These are phyloP conservation scores for Skeletonema potamos DNA, from an alignment of 108 stramenopile species.

Conservation along the genomic window DNA sequence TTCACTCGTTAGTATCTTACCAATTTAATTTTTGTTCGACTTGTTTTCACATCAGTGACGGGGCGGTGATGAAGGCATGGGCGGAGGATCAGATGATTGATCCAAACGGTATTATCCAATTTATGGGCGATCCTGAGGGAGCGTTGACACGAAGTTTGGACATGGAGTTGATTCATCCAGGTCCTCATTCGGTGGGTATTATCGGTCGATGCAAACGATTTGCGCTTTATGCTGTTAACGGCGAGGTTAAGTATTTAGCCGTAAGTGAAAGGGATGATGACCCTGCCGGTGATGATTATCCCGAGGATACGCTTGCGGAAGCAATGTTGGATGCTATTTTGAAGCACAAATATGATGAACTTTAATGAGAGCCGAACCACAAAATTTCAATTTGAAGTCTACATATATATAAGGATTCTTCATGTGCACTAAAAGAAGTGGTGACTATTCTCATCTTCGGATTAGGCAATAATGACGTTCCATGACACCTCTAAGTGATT, in stretches of 20 bases:
- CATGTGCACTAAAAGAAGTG: not conserved
- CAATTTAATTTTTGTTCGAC: no score
- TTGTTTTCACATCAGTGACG: no score
- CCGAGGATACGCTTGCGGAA: constrained; percentile 33
- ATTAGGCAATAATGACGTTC: constrained; percentile 39
- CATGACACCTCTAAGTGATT: constrained; percentile 4
- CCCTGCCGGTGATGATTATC: constrained; percentile 50
- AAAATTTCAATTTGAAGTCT: not conserved
- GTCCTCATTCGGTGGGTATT: constrained; percentile 38
- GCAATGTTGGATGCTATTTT: constrained; percentile 42
- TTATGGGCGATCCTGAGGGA: constrained; percentile 41
- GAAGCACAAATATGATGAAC: constrained; percentile 28
- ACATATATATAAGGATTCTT: not conserved
- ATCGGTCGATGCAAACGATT: constrained; percentile 50
- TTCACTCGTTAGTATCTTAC: no score
- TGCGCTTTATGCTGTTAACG: constrained; percentile 46
- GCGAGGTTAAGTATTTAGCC: constrained; percentile 32
- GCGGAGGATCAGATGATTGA: constrained; percentile 32
- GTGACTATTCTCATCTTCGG: not conserved
- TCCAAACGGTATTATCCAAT: constrained; percentile 15
- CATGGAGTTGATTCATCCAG: constrained; percentile 47
- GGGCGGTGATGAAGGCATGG: constrained; percentile 54
- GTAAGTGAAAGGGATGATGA: constrained; percentile 46
- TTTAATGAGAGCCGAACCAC: constrained; percentile 2
- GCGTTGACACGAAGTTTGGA: constrained; percentile 35